Percentiles rank a stretch among this genome's conserved stretches.
Evolutionary conservation across 768 basidiomycete genomes (phyloP).

Genomic region (Russula sp.): DNA sequence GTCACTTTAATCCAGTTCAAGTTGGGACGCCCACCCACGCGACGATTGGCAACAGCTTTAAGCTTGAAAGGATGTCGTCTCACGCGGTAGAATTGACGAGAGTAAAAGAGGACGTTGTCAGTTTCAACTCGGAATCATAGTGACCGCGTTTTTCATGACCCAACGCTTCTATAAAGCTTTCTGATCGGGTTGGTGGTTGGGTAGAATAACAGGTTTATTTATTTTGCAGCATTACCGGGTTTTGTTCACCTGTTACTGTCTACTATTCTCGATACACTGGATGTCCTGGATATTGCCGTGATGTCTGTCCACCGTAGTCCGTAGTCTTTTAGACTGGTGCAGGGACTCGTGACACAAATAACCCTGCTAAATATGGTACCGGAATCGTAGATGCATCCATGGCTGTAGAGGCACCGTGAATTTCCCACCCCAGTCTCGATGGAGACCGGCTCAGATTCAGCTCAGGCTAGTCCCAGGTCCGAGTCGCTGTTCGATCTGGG

Average conservation of each 20-base stretch:
- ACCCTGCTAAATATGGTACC: too few relatives aligned
- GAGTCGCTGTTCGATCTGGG: too few relatives aligned
- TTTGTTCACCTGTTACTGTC: too few relatives aligned
- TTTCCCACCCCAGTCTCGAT: too few relatives aligned
- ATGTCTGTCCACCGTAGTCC: neutral
- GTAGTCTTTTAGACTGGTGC: neutral
- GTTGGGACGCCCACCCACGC: neutral
- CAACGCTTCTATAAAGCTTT: neutral
- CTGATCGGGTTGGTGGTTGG: neutral
- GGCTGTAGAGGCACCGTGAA: too few relatives aligned
- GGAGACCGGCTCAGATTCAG: too few relatives aligned
- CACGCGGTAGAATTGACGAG: neutral
- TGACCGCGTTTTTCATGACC: neutral
- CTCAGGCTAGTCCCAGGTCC: too few relatives aligned
- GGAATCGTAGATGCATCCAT: too few relatives aligned
- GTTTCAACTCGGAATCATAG: neutral
- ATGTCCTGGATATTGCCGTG: too few relatives aligned
- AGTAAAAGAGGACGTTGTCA: neutral
- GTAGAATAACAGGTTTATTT: conserved; percentile 40
- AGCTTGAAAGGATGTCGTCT: neutral
- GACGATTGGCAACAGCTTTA: neutral
- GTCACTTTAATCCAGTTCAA: conserved; percentile 44
- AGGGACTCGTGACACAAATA: too few relatives aligned
- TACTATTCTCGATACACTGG: neutral
- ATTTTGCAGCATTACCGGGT: too few relatives aligned